Evolutionary conservation across 805 yeast genomes (phyloP).

Genomic region (Candida incommunis): DNA sequence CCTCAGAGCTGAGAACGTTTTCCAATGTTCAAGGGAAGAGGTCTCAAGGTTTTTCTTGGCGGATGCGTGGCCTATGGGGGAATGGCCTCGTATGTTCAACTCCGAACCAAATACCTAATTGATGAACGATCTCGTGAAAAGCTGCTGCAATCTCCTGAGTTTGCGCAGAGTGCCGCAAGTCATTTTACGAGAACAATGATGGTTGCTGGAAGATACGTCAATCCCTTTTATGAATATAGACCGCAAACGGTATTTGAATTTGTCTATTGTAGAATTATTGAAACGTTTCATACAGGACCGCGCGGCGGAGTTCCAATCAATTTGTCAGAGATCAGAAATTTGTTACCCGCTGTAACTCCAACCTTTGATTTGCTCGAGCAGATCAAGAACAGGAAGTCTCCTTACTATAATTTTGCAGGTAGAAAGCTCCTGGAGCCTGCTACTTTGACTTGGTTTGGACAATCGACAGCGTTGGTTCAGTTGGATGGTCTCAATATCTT

Average conservation of each 20-base stretch:
- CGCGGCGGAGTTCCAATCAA: constrained; percentile 46
- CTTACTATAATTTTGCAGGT: constrained; percentile 5
- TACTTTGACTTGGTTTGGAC: constrained; percentile 5
- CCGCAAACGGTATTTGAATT: constrained; percentile 85
- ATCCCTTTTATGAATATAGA: constrained; percentile 83
- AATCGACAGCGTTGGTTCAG: constrained; percentile 46
- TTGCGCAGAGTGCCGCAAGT: constrained; percentile 10
- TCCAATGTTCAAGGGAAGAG: neutral
- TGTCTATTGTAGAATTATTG: constrained; percentile 54
- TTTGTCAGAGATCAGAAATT: constrained; percentile 31
- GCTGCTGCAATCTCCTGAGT: constrained; percentile 12
- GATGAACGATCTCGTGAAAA: constrained; percentile 25
- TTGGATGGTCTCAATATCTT: constrained; percentile 83
- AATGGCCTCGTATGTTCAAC: constrained; percentile 48
- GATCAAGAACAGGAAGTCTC: constrained; percentile 3
- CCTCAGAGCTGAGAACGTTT: neutral
- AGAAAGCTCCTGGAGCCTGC: neutral
- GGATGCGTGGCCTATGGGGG: constrained; percentile 38
- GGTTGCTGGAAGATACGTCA: constrained; percentile 71
- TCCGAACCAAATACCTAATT: constrained; percentile 41
- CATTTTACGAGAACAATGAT: constrained; percentile 29
- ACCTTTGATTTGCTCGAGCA: constrained; percentile 27
- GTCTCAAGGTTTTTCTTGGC: neutral
- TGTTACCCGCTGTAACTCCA: constrained; percentile 51
- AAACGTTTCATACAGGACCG: constrained; percentile 45